These are phyloP conservation scores for Xylaria curta DNA, from an alignment of 495 filamentous ascomycete species.

Conservation along the genomic window DNA sequence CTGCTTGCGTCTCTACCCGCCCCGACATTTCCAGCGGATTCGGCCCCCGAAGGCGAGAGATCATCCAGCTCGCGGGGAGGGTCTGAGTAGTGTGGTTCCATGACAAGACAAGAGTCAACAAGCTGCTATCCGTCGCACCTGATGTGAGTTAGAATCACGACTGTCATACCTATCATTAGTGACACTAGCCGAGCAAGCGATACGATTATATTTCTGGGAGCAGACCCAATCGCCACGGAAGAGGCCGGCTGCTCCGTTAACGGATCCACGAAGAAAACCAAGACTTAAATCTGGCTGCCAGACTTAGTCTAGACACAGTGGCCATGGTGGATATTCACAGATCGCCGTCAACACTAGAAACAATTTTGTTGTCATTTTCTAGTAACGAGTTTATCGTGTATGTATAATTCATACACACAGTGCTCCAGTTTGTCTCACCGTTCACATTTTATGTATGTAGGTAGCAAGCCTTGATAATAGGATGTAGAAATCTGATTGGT, in stretches of 20 bases:
- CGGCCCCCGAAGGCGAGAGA: neutral
- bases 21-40: neutral
- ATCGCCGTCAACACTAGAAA: neutral
- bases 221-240: neutral
- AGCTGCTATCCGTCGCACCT: too few relatives aligned
- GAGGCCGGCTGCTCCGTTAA: neutral
- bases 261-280: neutral
- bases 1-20: neutral
- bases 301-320: conserved; percentile 14
- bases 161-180: neutral
- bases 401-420: neutral
- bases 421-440: neutral
- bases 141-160: neutral
- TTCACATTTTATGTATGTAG: too few relatives aligned
- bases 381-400: neutral
- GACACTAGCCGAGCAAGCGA: neutral
- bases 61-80: conserved; percentile 22
- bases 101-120: neutral
- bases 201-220: neutral
- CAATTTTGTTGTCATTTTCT: neutral
- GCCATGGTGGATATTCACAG: conserved; percentile 4
- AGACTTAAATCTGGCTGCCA: too few relatives aligned
- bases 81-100: neutral
- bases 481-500: too few relatives aligned
- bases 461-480: too few relatives aligned